phyloP scores from a whole-genome alignment of 495 filamentous ascomycete species.

The Chaetomium cochliodes region DNA sequence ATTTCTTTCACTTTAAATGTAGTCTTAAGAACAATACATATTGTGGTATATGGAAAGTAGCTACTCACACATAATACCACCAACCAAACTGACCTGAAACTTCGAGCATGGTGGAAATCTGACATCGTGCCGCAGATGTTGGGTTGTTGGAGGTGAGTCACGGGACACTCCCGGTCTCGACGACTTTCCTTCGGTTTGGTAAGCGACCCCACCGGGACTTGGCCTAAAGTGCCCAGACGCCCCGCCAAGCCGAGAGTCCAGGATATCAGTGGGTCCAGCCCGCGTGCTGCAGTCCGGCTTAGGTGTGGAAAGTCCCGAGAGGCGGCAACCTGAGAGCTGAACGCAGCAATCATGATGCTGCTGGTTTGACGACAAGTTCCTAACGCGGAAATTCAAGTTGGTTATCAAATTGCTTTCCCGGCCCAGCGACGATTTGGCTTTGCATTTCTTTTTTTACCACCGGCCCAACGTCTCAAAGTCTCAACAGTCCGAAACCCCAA shows the following conservation, averaged over 20 bases:
- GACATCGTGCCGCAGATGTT: background rate
- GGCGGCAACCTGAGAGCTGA: constrained; percentile 8
- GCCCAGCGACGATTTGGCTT: background rate
- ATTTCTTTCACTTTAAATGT: no score
- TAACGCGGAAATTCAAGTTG: constrained; percentile 1
- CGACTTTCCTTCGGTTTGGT: background rate
- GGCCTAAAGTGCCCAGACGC: background rate
- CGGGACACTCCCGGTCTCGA: background rate
- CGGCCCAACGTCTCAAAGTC: no score
- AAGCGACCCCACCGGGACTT: background rate
- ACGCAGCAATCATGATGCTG: constrained; percentile 7
- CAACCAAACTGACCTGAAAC: background rate
- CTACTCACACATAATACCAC: background rate
- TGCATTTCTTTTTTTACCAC: background rate
- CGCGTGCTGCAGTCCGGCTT: background rate
- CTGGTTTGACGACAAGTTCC: background rate
- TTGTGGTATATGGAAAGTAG: no score
- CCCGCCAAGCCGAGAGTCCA: constrained; percentile 5
- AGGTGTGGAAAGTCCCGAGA: constrained; percentile 2
- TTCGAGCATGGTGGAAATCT: background rate
- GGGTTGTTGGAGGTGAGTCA: constrained; percentile 4
- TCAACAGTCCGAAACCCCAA: background rate
- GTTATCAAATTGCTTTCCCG: background rate
- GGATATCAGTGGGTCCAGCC: background rate
- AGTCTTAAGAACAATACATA: no score